phyloP scores from a whole-genome alignment of 1,139 yeast genomes.

The Kluyveromyces sp. region DNA sequence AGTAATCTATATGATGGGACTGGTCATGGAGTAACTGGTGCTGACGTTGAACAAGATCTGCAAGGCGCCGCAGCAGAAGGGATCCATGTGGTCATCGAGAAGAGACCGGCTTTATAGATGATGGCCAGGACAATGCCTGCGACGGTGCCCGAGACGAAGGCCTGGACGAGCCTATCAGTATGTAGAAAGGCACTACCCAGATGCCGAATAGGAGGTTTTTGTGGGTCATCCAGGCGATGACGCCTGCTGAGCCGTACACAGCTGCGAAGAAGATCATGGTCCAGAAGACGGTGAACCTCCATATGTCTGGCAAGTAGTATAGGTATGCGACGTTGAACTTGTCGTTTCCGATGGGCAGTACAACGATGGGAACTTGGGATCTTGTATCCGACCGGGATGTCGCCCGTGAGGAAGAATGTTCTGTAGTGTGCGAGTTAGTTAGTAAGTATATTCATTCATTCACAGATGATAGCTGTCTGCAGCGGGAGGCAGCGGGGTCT shows the following conservation, averaged over 20 bases:
- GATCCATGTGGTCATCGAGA: constrained; percentile 90
- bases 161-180: constrained; percentile 54
- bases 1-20: background rate
- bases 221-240: constrained; percentile 50
- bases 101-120: constrained; percentile 65
- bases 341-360: constrained; percentile 49
- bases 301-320: constrained; percentile 66
- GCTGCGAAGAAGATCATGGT: constrained; percentile 57
- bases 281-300: constrained; percentile 83
- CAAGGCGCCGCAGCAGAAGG: constrained; percentile 69
- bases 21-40: constrained; percentile 57
- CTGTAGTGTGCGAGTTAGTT: constrained; percentile 9
- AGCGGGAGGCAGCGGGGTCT: background rate
- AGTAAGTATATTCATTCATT: background rate
- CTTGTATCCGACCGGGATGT: constrained; percentile 72
- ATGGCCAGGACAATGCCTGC: constrained; percentile 62
- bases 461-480: background rate
- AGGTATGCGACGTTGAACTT: constrained; percentile 49
- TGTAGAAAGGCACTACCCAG: constrained; percentile 39
- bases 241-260: constrained; percentile 60
- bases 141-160: constrained; percentile 62
- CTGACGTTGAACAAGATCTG: constrained; percentile 59
- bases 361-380: constrained; percentile 71
- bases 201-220: constrained; percentile 36
- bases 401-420: constrained; percentile 32